Evolutionary conservation across 2,329 filamentous ascomycete species (phyloP), one percentile per base, ranked within the genome.

Genomic region (Neofusicoccum sp.): DNA sequence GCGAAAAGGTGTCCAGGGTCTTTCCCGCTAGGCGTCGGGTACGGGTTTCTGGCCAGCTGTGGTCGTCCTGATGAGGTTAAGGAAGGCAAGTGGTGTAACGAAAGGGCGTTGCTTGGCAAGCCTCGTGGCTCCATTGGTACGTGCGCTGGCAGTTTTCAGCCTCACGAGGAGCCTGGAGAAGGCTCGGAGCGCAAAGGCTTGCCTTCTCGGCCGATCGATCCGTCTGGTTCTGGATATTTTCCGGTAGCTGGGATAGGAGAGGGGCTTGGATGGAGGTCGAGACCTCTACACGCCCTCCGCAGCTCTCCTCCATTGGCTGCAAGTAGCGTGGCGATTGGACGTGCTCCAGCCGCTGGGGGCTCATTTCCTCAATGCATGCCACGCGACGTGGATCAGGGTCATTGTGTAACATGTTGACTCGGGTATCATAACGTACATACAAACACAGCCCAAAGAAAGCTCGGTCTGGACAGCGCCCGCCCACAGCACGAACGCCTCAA

Each of bases 401-500:
- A 48, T 33, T 1, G 45, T 48, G 24, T 3, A n/a, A 48, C 28
- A 48, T 16, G 24, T 48, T 20, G 6, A 48, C 34, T 34, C 30
- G 45, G 45, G 30, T 48, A 48, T 48, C 45, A 48, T 33, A 48
- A 20, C 45, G 45, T 34, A 48, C 45, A 48, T 34, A 48, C 45
- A 48, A 48, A 47, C 30, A 14, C 20, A 48, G n/a, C 14, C 45
- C 14, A 14, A 26, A 34, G 14, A 6, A 24, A 20, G 11, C 11
- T 24, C 16, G 20, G 24, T 6, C 43, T 30, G 11, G 4, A 33
- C 12, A 20, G 20, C 20, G 20, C 20, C 1, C 20, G 28, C 45
- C 30, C 30, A 48, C 16, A 16, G n/a, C n/a, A 40, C 20, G 1
- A 38, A 41, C 38, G 33, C 6, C 33, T 26, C 14, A 14, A 9